These are phyloP conservation scores for Rhodotorula sp. DNA, from an alignment of 1,284 basidiomycete genomes.

Conservation along the genomic window DNA sequence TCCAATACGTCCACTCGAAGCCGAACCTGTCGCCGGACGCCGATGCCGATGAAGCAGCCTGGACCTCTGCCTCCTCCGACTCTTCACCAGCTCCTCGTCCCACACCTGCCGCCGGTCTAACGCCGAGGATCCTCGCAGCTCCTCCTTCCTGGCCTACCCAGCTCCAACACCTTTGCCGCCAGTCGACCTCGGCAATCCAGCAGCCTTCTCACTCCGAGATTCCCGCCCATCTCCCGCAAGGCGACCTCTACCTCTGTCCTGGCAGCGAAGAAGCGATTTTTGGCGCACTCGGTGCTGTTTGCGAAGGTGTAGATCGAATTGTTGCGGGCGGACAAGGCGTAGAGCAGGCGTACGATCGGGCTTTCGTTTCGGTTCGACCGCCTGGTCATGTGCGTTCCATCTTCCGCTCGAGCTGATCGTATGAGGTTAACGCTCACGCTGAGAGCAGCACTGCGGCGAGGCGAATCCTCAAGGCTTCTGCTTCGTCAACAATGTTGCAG, in stretches of 20 bases:
- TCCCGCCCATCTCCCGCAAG: slow-evolving; percentile 67
- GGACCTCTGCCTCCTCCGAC: neutral
- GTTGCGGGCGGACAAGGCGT: slow-evolving; percentile 43
- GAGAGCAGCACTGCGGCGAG: slow-evolving; percentile 73
- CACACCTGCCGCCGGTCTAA: neutral
- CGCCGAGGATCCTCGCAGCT: neutral
- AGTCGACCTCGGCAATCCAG: slow-evolving; percentile 4
- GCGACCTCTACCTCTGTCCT: slow-evolving; percentile 78
- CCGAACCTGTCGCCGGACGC: slow-evolving; percentile 50
- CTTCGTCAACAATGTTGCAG: slow-evolving; percentile 88
- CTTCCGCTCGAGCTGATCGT: neutral
- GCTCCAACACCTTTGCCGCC: slow-evolving; percentile 20
- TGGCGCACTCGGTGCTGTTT: slow-evolving; percentile 73
- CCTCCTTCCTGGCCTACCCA: slow-evolving; percentile 32
- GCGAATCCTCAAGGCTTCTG: slow-evolving; percentile 80
- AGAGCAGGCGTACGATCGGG: slow-evolving; percentile 52
- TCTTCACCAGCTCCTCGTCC: neutral
- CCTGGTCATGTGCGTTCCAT: slow-evolving; percentile 60
- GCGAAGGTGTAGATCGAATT: slow-evolving; percentile 76
- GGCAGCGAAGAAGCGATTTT: slow-evolving; percentile 69
- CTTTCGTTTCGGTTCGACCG: slow-evolving; percentile 80
- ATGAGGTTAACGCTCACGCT: neutral
- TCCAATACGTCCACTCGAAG: slow-evolving; percentile 63
- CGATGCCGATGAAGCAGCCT: neutral
- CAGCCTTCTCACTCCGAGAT: slow-evolving; percentile 69